Evolutionary conservation across 306 rosid species (phyloP), one percentile per base, ranked within the genome.

Genomic region (Myrica gale): DNA sequence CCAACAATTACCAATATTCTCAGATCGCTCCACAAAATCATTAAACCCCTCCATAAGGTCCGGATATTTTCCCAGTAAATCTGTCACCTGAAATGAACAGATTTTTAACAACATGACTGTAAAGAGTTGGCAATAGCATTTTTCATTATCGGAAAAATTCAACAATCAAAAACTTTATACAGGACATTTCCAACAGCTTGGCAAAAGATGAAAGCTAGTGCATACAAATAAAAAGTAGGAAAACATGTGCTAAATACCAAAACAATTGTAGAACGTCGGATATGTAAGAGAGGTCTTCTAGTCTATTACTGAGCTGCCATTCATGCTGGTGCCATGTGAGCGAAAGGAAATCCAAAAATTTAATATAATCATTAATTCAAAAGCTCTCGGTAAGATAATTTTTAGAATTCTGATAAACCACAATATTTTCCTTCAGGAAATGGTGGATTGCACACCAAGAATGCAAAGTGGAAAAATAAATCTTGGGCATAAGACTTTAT

Each of bases 21-120:
- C 96, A 80, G 97, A 95, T 58, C 89, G 92, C 83, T 89, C 93
- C 80, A 95, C 74, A 82, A 95, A 95, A 77, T 92, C 97, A 81
- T 88, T 89, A 73, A 95, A 95, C 76, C 88, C 98, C 16, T 82
- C 89, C 99, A 95, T 89, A 78, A 95, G 97, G 80, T 92, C 99
- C 12, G 97, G 88, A 83, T 89, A 78, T 81, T 89, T 95, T 84
- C 97, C 99, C 75, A 95, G 89, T 80, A 95, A 78, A 87, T 90
- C 98, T 17, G 91, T 85, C 76, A 90, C 97, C 99, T 95, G 88
- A 78, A 80, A 82, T 62, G 71, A 53, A 37, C 66, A 75, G 73
- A 81, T 69, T 82, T 72, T 17, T 55, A 73, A 77, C 57, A 56
- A 41, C 63, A 63, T 45, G 19, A 20, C 71, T 81, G 62, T 61